A percentile compares a stretch with the other conserved stretches of the same genome.
These are phyloP conservation scores for Plasmodium ovale DNA, from an alignment of 169 alveolate genomes.

Conservation along the genomic window DNA sequence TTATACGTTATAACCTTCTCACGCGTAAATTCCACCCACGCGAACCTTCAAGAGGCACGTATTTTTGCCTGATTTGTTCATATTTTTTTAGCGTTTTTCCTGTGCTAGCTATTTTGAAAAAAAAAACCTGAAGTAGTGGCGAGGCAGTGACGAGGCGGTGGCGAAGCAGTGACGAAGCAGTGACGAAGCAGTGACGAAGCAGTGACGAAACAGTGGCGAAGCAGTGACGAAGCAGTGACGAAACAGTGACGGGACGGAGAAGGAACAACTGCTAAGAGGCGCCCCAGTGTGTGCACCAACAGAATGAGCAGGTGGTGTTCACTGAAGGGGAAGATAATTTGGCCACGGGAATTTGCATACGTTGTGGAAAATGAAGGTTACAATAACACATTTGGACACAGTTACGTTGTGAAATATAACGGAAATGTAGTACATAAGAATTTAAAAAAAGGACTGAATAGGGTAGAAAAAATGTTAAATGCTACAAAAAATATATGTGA, in stretches of 20 bases:
- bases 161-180: too few relatives aligned
- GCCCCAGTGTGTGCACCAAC: neutral
- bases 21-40: neutral
- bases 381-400: constrained; percentile 51
- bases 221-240: too few relatives aligned
- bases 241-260: too few relatives aligned
- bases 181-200: too few relatives aligned
- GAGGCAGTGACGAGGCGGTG: too few relatives aligned
- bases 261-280: too few relatives aligned
- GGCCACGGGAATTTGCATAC: constrained; percentile 61
- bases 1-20: too few relatives aligned
- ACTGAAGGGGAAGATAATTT: constrained; percentile 12
- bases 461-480: constrained; percentile 22
- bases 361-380: constrained; percentile 68
- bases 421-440: constrained; percentile 52
- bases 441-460: constrained; percentile 26
- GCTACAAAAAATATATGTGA: constrained; percentile 16
- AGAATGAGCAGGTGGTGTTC: constrained; percentile 62
- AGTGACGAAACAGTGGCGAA: neutral
- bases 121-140: too few relatives aligned
- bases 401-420: constrained; percentile 59
- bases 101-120: too few relatives aligned
- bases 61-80: constrained; percentile 42
- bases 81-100: too few relatives aligned
- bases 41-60: neutral